Evolutionary conservation across 345 rosid genomes (phyloP).

Genomic region (Jatropha curcas): DNA sequence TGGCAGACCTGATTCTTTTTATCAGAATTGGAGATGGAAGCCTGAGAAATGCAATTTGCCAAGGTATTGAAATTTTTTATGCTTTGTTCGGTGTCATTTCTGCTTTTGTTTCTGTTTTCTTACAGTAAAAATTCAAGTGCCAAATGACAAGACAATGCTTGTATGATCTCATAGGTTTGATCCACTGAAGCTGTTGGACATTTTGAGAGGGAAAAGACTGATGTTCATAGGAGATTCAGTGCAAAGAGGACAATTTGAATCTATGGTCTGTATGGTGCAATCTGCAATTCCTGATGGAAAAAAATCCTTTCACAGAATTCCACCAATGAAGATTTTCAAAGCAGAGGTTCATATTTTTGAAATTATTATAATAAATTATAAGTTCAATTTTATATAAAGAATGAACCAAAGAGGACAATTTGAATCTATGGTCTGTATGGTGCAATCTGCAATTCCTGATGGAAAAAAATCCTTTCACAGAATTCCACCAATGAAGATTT

Average conservation of each 20-base stretch:
- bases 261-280: slow-evolving; percentile 82
- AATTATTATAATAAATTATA: no score
- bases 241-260: slow-evolving; percentile 88
- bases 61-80: slow-evolving; percentile 33
- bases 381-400: no score
- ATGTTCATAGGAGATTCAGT: slow-evolving; percentile 95
- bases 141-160: no score
- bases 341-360: slow-evolving; percentile 47
- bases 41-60: slow-evolving; percentile 75
- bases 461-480: slow-evolving; percentile 65
- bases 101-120: no score
- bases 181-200: slow-evolving; percentile 69
- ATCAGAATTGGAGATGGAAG: slow-evolving; percentile 90
- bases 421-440: slow-evolving; percentile 85
- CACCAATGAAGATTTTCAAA: slow-evolving; percentile 90
- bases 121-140: no score
- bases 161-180: slow-evolving; percentile 50
- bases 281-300: slow-evolving; percentile 69
- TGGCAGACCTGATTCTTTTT: slow-evolving; percentile 79
- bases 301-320: slow-evolving; percentile 63
- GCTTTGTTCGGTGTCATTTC: no score
- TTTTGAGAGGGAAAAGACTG: slow-evolving; percentile 69
- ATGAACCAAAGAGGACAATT: slow-evolving; percentile 90
- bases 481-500: slow-evolving; percentile 87
- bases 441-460: slow-evolving; percentile 74